Conservation (phyloP, 192 early-diverging fungal species). For the Kappamyces sp. region DNA sequence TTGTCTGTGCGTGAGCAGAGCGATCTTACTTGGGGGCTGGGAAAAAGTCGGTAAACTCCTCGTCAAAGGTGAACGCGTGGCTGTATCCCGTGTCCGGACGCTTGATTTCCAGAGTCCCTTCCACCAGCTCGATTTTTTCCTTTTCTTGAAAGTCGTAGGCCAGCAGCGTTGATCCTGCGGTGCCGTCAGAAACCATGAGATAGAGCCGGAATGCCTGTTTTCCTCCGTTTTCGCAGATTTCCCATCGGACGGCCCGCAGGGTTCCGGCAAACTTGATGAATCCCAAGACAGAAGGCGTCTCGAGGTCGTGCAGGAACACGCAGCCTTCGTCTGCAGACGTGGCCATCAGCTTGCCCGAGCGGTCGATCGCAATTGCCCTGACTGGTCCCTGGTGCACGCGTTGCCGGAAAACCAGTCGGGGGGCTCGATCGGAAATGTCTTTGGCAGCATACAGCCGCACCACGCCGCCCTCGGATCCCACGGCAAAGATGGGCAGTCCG, state of each 20-base stretch:
- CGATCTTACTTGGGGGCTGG: constrained; percentile 28
- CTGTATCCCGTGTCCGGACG: constrained; percentile 21
- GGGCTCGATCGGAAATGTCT: constrained; percentile 1
- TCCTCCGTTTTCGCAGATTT: constrained; percentile 31
- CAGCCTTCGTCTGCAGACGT: constrained; percentile 15
- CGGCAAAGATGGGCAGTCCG: constrained; percentile 24
- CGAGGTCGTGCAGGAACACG: constrained; percentile 16
- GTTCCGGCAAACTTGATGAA: constrained; percentile 14
- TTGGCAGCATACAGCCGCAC: constrained; percentile 28
- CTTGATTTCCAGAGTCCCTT: neutral
- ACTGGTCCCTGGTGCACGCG: constrained; percentile 15
- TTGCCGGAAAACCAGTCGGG: constrained; percentile 29
- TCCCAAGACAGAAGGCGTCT: constrained; percentile 25
- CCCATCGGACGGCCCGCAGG: constrained; percentile 27
- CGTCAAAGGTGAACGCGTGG: constrained; percentile 26
- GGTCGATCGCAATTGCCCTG: constrained; percentile 35
- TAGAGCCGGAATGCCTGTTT: neutral
- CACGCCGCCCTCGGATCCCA: constrained; percentile 33
- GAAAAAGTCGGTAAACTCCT: constrained; percentile 25
- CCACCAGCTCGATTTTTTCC: neutral
- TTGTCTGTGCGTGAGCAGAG: constrained; percentile 24
- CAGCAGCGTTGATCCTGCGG: neutral
- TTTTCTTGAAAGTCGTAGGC: neutral
- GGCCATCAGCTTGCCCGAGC: constrained; percentile 32
- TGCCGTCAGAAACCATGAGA: neutral